Conservation (phyloP, 257 asterid genomes). For the Forsythia suspensa region DNA sequence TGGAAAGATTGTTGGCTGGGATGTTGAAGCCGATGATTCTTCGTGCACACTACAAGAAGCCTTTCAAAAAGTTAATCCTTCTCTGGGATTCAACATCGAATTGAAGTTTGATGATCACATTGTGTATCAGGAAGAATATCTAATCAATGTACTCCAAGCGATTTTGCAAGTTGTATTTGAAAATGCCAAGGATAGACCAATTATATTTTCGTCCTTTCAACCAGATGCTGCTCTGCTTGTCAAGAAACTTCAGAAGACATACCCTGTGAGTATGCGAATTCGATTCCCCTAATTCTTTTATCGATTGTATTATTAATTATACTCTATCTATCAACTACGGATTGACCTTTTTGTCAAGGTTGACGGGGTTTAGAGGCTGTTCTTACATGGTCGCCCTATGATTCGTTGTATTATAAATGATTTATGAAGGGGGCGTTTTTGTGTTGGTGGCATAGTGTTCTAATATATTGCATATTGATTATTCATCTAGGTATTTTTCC, state of each 20-base stretch:
- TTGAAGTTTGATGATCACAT: slow-evolving; percentile 75
- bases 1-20: slow-evolving; percentile 73
- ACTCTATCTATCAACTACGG: no score
- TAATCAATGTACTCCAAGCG: slow-evolving; percentile 40
- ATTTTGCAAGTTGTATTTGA: slow-evolving; percentile 57
- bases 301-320: no score
- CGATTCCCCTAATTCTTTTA: no score
- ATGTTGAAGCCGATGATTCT: slow-evolving; percentile 71
- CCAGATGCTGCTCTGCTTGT: slow-evolving; percentile 81
- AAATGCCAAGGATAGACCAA: slow-evolving; percentile 65
- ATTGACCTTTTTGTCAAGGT: no score
- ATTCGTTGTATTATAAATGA: no score
- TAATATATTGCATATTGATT: no score
- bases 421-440: no score
- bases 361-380: no score
- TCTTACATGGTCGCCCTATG: no score
- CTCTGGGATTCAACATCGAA: slow-evolving; percentile 85
- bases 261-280: slow-evolving; percentile 54
- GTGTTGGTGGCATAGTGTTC: no score
- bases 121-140: slow-evolving; percentile 57
- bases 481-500: slow-evolving; percentile 65
- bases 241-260: slow-evolving; percentile 59
- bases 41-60: slow-evolving; percentile 83
- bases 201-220: slow-evolving; percentile 78
- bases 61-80: slow-evolving; percentile 65